Percentiles rank a stretch among this genome's conserved stretches.
Conservation (phyloP, 23 red algal genomes). For the Gracilaria gracilis region DNA sequence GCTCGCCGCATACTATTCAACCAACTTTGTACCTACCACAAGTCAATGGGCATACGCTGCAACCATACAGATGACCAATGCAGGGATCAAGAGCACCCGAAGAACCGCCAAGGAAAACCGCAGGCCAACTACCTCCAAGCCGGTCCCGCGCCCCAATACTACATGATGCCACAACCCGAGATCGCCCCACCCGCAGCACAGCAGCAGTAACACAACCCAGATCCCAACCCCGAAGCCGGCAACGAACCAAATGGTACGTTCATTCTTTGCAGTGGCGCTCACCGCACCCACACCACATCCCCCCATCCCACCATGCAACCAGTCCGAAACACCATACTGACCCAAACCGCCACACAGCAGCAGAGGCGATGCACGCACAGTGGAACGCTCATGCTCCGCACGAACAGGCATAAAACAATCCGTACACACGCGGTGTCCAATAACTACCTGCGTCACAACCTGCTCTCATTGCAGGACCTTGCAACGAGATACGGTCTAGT, state of each 20-base stretch:
- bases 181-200: neutral
- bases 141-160: too few relatives aligned
- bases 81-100: too few relatives aligned
- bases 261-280: neutral
- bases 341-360: neutral
- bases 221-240: neutral
- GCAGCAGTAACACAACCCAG: neutral
- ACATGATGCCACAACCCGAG: too few relatives aligned
- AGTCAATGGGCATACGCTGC: too few relatives aligned
- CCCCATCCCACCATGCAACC: neutral
- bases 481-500: neutral
- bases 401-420: neutral
- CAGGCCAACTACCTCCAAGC: too few relatives aligned
- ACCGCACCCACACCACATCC: neutral
- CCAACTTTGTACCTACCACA: too few relatives aligned
- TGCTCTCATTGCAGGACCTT: constrained; percentile 10
- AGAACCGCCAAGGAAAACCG: too few relatives aligned
- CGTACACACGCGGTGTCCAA: constrained; percentile 18
- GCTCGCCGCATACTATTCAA: too few relatives aligned
- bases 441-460: constrained; percentile 10
- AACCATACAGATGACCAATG: too few relatives aligned
- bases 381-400: neutral
- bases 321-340: neutral
- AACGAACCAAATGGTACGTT: neutral
- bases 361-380: neutral